phyloP scores from a whole-genome alignment of 2,329 filamentous ascomycete genomes.

The Sarocladium strictum region DNA sequence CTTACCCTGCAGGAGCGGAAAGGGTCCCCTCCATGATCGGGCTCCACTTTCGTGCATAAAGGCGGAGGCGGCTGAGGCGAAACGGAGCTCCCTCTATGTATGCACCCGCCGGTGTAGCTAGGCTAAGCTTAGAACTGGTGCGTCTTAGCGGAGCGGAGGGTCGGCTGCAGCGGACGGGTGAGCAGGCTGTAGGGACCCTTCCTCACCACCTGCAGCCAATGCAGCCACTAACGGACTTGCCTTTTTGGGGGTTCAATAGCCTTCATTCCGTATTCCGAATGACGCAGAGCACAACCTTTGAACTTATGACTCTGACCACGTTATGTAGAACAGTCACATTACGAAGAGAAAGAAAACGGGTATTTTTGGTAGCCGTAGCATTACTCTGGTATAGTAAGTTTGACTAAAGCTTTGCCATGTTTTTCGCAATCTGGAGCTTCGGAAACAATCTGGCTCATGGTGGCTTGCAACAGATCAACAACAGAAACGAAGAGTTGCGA shows the following conservation, averaged over 20 bases:
- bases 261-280: slow-evolving; percentile 1
- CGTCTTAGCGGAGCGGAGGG: background rate
- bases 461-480: slow-evolving; percentile 11
- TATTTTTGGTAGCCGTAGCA: slow-evolving; percentile 9
- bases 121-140: background rate
- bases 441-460: slow-evolving; percentile 18
- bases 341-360: too few species aligned
- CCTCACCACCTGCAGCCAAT: background rate
- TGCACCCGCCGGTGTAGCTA: background rate
- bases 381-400: background rate
- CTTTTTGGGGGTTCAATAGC: background rate
- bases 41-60: slow-evolving; percentile 6
- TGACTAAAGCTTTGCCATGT: background rate
- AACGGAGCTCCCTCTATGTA: background rate
- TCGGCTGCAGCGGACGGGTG: background rate
- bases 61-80: background rate
- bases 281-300: too few species aligned
- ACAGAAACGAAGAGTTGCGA: background rate
- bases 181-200: background rate
- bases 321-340: background rate
- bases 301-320: background rate
- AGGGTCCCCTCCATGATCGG: background rate
- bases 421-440: slow-evolving; percentile 15
- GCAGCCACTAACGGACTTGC: slow-evolving; percentile 1
- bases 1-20: slow-evolving; percentile 7